Conservation (phyloP, 176 grass and related monocot species). For the Carex scoparia region DNA sequence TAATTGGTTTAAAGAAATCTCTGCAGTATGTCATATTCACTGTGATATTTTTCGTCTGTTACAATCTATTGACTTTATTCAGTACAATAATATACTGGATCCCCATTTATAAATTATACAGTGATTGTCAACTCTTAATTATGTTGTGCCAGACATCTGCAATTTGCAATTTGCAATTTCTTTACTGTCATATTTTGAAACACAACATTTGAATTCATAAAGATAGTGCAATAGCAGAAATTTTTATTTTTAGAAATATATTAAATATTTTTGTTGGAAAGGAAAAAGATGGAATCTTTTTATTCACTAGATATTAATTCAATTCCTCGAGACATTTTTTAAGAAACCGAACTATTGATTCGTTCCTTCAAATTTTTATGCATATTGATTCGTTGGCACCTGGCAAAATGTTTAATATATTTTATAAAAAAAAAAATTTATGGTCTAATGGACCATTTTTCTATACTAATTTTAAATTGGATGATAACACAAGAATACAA, state of each 20-base stretch:
- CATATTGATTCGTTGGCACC: no score
- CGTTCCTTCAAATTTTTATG: no score
- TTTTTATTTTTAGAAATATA: no score
- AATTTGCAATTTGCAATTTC: neutral
- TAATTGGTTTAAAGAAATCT: neutral
- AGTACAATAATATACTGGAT: neutral
- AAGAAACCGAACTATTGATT: no score
- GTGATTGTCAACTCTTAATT: slow-evolving; percentile 1
- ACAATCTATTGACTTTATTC: slow-evolving; percentile 7
- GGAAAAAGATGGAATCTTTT: no score
- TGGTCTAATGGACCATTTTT: neutral
- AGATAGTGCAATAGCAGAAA: no score
- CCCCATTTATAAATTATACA: neutral
- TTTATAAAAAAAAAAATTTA: no score
- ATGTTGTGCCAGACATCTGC: neutral
- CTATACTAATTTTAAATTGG: neutral
- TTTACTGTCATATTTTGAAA: neutral
- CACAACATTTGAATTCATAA: neutral
- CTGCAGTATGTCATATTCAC: neutral
- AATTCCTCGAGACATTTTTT: no score
- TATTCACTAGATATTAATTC: no score
- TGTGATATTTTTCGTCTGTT: neutral
- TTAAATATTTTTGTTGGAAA: no score
- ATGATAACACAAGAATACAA: neutral
- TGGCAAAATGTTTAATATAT: no score